Percentiles rank a stretch among this genome's conserved stretches.
Conservation (phyloP, 164 flowering plant genomes). For the Tinospora cordifolia region DNA sequence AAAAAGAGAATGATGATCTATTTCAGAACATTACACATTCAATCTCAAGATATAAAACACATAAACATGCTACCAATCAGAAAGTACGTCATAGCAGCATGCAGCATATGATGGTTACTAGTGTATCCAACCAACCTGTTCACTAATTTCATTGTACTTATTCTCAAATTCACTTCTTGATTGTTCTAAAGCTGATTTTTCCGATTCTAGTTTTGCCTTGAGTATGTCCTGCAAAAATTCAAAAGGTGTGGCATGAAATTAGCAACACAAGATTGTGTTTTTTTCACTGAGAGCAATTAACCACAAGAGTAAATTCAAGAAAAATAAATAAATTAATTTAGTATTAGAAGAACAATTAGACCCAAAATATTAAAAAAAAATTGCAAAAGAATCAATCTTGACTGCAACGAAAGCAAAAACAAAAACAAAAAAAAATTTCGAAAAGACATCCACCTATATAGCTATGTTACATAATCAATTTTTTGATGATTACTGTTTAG, state of each 20-base stretch:
- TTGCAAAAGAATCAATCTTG: no score
- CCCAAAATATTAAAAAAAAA: no score
- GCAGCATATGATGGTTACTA: neutral
- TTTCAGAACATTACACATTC: neutral
- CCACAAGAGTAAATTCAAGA: neutral
- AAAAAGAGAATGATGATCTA: neutral
- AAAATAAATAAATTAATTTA: no score
- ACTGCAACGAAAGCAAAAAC: no score
- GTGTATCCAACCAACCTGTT: conserved; percentile 44
- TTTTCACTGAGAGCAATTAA: neutral
- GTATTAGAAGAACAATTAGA: no score
- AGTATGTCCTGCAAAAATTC: conserved; percentile 41
- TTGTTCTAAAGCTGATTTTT: conserved; percentile 44
- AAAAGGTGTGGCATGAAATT: neutral
- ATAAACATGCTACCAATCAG: neutral
- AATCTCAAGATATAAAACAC: neutral
- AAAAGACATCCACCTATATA: no score
- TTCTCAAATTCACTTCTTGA: conserved; percentile 55
- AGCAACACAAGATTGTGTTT: neutral
- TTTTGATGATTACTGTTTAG: no score
- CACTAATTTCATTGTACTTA: conserved; percentile 69
- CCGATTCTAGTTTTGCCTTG: conserved; percentile 55
- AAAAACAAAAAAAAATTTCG: no score
- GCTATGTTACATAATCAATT: no score
- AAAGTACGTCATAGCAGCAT: neutral